A percentile compares a stretch with the other conserved stretches of the same genome.
Conservation (phyloP, 1,284 basidiomycete genomes). For the Neolentinus lepideus region DNA sequence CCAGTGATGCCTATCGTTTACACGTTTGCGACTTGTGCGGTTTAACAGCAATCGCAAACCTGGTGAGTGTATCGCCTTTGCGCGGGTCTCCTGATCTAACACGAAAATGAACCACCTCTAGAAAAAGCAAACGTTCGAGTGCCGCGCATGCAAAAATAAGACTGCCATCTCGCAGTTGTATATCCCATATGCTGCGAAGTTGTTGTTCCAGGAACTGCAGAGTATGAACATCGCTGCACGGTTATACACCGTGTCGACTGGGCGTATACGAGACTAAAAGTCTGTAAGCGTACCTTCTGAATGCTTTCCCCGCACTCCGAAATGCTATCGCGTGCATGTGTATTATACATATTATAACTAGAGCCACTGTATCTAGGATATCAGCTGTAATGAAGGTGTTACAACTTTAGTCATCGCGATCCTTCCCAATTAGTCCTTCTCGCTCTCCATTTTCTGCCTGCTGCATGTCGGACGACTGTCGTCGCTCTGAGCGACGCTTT, state of each 20-base stretch:
- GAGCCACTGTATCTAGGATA: conserved; percentile 5
- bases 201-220: conserved; percentile 91
- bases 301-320: conserved; percentile 10
- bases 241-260: conserved; percentile 76
- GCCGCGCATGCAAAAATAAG: conserved; percentile 92
- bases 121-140: conserved; percentile 30
- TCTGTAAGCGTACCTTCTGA: background rate
- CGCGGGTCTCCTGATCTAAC: conserved; percentile 37
- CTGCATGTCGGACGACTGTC: conserved; percentile 40
- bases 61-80: conserved; percentile 91
- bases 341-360: conserved; percentile 43
- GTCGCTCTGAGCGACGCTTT: conserved; percentile 33
- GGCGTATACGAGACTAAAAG: conserved; percentile 63
- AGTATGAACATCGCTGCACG: conserved; percentile 89
- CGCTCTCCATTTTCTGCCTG: conserved; percentile 44
- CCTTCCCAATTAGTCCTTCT: conserved; percentile 50
- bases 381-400: conserved; percentile 1
- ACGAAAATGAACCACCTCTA: conserved; percentile 4
- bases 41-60: conserved; percentile 90
- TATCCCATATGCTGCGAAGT: conserved; percentile 88
- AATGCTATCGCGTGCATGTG: conserved; percentile 23
- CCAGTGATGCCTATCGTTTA: conserved; percentile 91
- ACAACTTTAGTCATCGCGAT: conserved; percentile 19
- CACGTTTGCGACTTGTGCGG: conserved; percentile 98
- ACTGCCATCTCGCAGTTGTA: conserved; percentile 88